Base-by-base conservation (phyloP, 352 stramenopile species). In the Globisporangium uncinulatum region DNA sequence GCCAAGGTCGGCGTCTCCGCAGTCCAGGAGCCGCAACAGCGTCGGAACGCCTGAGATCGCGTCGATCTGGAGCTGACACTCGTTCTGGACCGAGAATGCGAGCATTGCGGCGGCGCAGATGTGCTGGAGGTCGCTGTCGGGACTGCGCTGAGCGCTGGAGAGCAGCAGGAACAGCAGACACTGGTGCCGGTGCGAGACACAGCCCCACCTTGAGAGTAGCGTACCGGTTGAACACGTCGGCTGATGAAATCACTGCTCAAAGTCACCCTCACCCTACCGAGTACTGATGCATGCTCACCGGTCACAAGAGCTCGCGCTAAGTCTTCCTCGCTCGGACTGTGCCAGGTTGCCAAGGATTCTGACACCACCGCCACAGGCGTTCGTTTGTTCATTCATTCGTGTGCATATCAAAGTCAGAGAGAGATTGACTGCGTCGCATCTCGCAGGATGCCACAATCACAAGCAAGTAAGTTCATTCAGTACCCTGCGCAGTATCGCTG, bases 41-140 rank as follows among this genome's bases (percentile, higher is more conserved):
- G 77, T 52, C 2, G 71, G 50, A 10, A 88, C 60, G 6, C 66
- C 74, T 9, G 58, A 65, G 37, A 92, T 57, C 5, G 58, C 56
- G 56, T 89, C 79, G 13, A 92, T 54, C n/a, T 92, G 79, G n/a
- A 71, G 45, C 21, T 89, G 79, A 10, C 82, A 92, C 53, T 87
- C 75, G 50, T 73, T 85, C 21, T 92, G 77, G 14, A 84, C 67
- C 15, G 77, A 89, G 60, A 81, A 92, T 17, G 78, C 73, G 5
- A 89, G 64, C 44, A 89, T 37, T 4, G 82, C 73, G 2, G 79
- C 76, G 1, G 73, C 73, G 14, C 73, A 78, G 14, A 87, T 47
- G 47, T 71, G 67, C 24, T 70, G 70, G 20, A 87, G 59, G 0
- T 68, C 51, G 3, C 53, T n/a, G 32, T 82, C 74, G 0, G 46